phyloP scores from a whole-genome alignment of 305 asterid species.

The Stenogyne calaminthoides region DNA sequence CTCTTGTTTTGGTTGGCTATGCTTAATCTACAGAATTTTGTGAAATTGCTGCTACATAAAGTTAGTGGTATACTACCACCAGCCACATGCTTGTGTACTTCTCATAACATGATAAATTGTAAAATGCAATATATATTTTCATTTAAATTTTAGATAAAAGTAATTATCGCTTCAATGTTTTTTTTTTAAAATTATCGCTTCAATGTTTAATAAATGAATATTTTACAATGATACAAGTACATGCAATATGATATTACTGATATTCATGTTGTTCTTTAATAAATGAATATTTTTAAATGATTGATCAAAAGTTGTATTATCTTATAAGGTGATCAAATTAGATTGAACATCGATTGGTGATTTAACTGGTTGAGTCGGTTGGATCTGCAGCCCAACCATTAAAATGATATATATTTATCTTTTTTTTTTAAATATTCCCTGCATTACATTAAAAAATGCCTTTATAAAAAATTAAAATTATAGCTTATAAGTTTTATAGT shows the following conservation, averaged over 20 bases:
- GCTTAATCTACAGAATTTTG: not conserved
- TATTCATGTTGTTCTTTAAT: not conserved
- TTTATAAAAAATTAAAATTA: too few species aligned
- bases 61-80: not conserved
- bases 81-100: conserved; percentile 11
- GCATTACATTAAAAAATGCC: too few species aligned
- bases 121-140: not conserved
- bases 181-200: not conserved
- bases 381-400: too few species aligned
- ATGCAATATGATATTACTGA: too few species aligned
- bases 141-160: not conserved
- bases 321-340: too few species aligned
- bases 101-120: not conserved
- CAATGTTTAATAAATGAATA: not conserved
- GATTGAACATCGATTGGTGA: too few species aligned
- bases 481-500: too few species aligned
- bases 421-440: too few species aligned
- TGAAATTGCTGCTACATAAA: not conserved
- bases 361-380: too few species aligned
- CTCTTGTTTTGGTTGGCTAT: conserved; percentile 23
- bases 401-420: too few species aligned
- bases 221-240: too few species aligned
- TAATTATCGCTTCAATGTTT: not conserved
- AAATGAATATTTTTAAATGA: not conserved
- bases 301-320: not conserved